Evolutionary conservation across 2,329 filamentous ascomycete species (phyloP).

Genomic region (Sodiomyces alkalinus): DNA sequence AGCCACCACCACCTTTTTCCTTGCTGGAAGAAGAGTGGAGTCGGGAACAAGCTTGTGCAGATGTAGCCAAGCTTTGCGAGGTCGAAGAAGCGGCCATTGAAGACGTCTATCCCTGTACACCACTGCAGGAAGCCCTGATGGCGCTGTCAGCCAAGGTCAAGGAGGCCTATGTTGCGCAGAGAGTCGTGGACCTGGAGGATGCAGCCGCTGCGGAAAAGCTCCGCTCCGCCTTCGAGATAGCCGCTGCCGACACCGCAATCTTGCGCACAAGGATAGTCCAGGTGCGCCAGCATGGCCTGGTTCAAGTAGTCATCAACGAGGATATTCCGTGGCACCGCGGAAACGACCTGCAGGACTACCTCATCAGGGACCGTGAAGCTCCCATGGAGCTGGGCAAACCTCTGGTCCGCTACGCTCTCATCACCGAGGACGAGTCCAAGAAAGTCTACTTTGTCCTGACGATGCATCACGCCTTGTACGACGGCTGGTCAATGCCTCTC

Average conservation of each 20-base stretch:
- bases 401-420: conserved; percentile 29
- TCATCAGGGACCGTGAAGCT: conserved; percentile 22
- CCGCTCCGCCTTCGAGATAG: conserved; percentile 25
- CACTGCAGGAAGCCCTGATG: conserved; percentile 38
- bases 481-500: conserved; percentile 39
- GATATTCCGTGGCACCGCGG: conserved; percentile 19
- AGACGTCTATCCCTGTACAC: conserved; percentile 38
- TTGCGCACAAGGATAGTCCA: conserved; percentile 35
- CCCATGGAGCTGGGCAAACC: conserved; percentile 28
- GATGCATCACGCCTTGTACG: conserved; percentile 41
- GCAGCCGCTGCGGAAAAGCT: conserved; percentile 20
- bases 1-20: conserved; percentile 21
- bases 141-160: conserved; percentile 33
- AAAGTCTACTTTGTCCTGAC: conserved; percentile 32
- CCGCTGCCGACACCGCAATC: conserved; percentile 22
- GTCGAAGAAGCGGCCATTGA: conserved; percentile 21
- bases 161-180: conserved; percentile 36
- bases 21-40: conserved; percentile 21
- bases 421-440: conserved; percentile 15
- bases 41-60: conserved; percentile 16
- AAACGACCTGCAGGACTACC: conserved; percentile 21
- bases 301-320: conserved; percentile 30
- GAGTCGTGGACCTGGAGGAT: conserved; percentile 25
- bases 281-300: conserved; percentile 23
- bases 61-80: conserved; percentile 24